Evolutionary conservation across 1,139 yeast genomes (phyloP).

Genomic region (Eremothecium cymbalariae): DNA sequence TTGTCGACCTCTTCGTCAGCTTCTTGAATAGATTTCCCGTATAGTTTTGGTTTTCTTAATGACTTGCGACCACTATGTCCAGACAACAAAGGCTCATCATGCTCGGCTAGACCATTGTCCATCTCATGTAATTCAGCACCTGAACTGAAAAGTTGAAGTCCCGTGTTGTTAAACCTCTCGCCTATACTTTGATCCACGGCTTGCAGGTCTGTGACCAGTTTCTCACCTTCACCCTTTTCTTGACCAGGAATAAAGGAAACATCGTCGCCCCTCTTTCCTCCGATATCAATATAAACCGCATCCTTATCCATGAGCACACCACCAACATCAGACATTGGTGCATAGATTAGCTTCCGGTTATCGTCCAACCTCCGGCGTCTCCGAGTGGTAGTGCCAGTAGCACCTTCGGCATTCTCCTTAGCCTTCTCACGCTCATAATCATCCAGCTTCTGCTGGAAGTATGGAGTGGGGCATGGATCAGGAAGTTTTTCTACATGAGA

Average conservation of each 20-base stretch:
- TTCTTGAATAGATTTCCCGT: slow-evolving; percentile 49
- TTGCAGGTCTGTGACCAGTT: slow-evolving; percentile 74
- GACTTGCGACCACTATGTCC: slow-evolving; percentile 48
- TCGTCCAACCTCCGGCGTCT: slow-evolving; percentile 90
- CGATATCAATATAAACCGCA: slow-evolving; percentile 93
- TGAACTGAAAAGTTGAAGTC: slow-evolving; percentile 61
- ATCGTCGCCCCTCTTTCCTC: slow-evolving; percentile 41
- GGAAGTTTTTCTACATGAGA: slow-evolving; percentile 79
- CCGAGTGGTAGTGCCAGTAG: slow-evolving; percentile 49
- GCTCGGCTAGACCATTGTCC: slow-evolving; percentile 35
- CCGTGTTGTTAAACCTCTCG: slow-evolving; percentile 58
- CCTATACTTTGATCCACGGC: slow-evolving; percentile 56
- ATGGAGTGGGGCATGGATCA: slow-evolving; percentile 98
- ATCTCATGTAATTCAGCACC: slow-evolving; percentile 45
- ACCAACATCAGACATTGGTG: slow-evolving; percentile 99
- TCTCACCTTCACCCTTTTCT: slow-evolving; percentile 73
- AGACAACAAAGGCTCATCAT: slow-evolving; percentile 33
- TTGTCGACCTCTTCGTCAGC: slow-evolving; percentile 43
- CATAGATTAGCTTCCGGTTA: slow-evolving; percentile 87
- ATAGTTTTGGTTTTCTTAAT: slow-evolving; percentile 52
- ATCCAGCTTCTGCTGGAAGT: slow-evolving; percentile 75
- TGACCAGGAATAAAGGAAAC: slow-evolving; percentile 53
- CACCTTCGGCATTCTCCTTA: slow-evolving; percentile 48
- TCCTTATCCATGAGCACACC: slow-evolving; percentile 95
- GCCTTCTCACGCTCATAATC: slow-evolving; percentile 61